Evolutionary conservation across 225 moss, liverwort and hornwort genomes (phyloP), one percentile per base, ranked within the genome.

Genomic region (Neckera pumila): DNA sequence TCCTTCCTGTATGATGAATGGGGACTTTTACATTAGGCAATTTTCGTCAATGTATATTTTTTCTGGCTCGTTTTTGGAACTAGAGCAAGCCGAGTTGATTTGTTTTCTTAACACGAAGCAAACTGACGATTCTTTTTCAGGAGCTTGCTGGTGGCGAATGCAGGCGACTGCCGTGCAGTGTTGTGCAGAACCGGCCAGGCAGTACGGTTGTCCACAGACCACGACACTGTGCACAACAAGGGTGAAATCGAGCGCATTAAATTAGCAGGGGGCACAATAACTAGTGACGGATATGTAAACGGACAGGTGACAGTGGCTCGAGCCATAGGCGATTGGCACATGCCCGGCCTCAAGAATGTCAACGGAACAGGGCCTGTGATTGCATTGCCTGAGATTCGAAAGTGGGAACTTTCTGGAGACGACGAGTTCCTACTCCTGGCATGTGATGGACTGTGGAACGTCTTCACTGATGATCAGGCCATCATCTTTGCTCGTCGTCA

Each of bases 111-210:
- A 86, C 77, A 23, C 54, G 38, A 81, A 76, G 54, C 74, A 51
- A 43, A 13, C 59, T 83, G 82, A 79, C 6, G 34, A 25, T 80
- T 80, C 43, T 43, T 80, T 28, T 91, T 79, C 95, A 98, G 98
- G 90, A 95, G 89, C 49, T 90, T 98, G 89, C 85, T 98, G 59
- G 96, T 98, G 69, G 98, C 98, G 14, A 98, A 98, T 87, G 98
- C 97, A 25, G 97, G 98, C 36, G 98, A 98, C 89, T 98, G 97
- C 87, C 94, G 98, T 40, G 98, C 97, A 79, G 98, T 98, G 26
- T 88, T 98, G 66, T 98, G 96, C 70, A 93, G 94, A 43, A 92
- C 92, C 51, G 98, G 97, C 36, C 91, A 88, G 84, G 95, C 95
- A 38, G 91, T 95, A 34, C 87, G 89, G 16, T 92, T 98, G 94